Base-by-base conservation (phyloP, 2,329 filamentous ascomycete species). In the Apiospora hydei region DNA sequence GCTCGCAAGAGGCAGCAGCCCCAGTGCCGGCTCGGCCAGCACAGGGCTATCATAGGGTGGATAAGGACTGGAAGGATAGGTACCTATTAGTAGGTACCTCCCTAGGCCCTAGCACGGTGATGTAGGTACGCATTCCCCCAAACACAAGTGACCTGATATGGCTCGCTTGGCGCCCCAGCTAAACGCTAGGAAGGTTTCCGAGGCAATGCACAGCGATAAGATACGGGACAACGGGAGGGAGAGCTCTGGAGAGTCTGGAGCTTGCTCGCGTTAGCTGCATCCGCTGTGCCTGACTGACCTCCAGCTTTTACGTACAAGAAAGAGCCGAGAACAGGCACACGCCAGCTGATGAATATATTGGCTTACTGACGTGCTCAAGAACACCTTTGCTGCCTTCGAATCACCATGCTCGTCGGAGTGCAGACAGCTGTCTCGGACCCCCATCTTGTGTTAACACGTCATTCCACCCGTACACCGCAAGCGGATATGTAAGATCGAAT, bases 141-240 rank as follows among this genome's bases (percentile, higher is more conserved):
- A 64, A 41, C 57, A 41, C 30, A 24, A 41, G 57, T 64, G 57
- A 64, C 57, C 57, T 64, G 34, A 38, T 41, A 64, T n/a, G 57
- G 57, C 57, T 64, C 34, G 57, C 57, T 64, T 64, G 57, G 57
- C 57, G 34, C 57, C 57, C 30, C 57, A 38, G 57, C 57, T 64
- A 41, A 64, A 41, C 57, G 57, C 57, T 64, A 64, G 57, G 57
- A 64, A 64, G 57, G 57, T 64, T 64, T 64, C 57, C 57, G 57
- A 64, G 57, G 57, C 57, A 64, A 64, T 64, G 57, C 57, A 64
- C 21, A 64, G 34, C 57, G 57, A 64, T 64, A 64, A 64, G 57
- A 64, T 64, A 41, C 30, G 53, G 53, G 57, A 41, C 57, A 64
- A 64, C 57, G 30, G 53, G 49, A 38, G 57, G 26, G 26, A 24